Conservation (phyloP, 805 yeast genomes). For the Yamadazyma phyllophila region DNA sequence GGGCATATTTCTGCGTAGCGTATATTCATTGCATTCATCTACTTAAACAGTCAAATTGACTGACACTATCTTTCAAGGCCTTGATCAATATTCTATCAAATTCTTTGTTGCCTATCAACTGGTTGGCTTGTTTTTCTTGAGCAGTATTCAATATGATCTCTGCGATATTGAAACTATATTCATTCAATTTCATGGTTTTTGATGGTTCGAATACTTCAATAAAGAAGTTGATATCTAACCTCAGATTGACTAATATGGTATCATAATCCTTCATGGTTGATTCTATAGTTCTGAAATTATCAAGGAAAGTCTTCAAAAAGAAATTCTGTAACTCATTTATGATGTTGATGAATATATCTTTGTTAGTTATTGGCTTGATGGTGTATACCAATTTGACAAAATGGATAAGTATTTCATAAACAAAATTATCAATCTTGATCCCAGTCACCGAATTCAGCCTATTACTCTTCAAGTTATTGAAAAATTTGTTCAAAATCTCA, state of each 20-base stretch:
- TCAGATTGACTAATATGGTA: constrained; percentile 25
- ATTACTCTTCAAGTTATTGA: constrained; percentile 13
- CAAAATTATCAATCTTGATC: constrained; percentile 35
- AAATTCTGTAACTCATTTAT: constrained; percentile 38
- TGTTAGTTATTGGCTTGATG: constrained; percentile 40
- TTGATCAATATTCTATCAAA: constrained; percentile 15
- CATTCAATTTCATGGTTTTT: constrained; percentile 32
- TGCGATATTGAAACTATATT: constrained; percentile 30
- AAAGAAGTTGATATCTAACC: constrained; percentile 37
- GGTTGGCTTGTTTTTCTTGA: constrained; percentile 21
- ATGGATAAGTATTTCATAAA: constrained; percentile 38
- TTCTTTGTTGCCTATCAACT: constrained; percentile 11
- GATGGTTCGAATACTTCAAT: constrained; percentile 39
- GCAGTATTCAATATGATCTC: constrained; percentile 29
- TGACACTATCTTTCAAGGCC: constrained; percentile 17
- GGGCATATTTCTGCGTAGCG: not conserved
- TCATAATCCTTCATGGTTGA: constrained; percentile 5
- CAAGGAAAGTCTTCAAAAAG: constrained; percentile 33
- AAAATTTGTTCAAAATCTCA: constrained; percentile 25
- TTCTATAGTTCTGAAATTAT: constrained; percentile 22
- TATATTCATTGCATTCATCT: constrained; percentile 8
- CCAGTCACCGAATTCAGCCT: constrained; percentile 1
- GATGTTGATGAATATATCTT: constrained; percentile 32
- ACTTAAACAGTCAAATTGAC: constrained; percentile 30
- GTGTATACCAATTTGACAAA: constrained; percentile 40